Conservation (phyloP, 495 filamentous ascomycete genomes). For the Aspergillus cristatus region DNA sequence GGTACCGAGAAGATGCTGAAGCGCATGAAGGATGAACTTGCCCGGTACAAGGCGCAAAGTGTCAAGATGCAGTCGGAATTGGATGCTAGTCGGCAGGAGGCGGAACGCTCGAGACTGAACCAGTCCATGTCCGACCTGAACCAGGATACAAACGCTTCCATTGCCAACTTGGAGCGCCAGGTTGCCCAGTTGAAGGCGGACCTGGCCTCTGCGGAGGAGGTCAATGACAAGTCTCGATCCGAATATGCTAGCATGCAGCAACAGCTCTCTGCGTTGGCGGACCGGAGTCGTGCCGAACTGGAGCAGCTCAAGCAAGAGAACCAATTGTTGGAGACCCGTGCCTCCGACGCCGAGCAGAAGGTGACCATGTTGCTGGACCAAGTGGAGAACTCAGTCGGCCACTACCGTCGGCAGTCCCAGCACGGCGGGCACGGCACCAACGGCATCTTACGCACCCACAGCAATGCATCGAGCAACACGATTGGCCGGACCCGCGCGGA, state of each 20-base stretch:
- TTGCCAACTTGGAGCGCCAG: constrained; percentile 60
- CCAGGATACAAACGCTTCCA: constrained; percentile 53
- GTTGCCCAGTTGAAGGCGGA: constrained; percentile 57
- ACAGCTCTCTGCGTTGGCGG: constrained; percentile 44
- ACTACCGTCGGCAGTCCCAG: constrained; percentile 77
- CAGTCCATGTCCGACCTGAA: constrained; percentile 59
- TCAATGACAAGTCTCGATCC: constrained; percentile 55
- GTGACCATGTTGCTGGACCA: constrained; percentile 90
- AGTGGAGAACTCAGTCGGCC: constrained; percentile 85
- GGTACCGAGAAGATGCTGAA: constrained; percentile 98
- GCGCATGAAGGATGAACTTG: constrained; percentile 93
- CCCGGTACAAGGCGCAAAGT: constrained; percentile 80
- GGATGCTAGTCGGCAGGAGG: constrained; percentile 51
- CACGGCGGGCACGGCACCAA: constrained; percentile 29
- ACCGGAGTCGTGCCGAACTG: constrained; percentile 58
- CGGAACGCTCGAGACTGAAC: constrained; percentile 59
- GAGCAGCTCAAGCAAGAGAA: constrained; percentile 80
- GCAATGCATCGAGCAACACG: constrained; percentile 37
- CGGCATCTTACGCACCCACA: constrained; percentile 34
- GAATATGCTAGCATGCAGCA: constrained; percentile 49
- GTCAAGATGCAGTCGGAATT: constrained; percentile 73
- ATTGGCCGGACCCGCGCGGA: constrained; percentile 31
- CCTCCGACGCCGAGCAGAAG: constrained; percentile 83
- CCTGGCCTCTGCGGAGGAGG: constrained; percentile 50
- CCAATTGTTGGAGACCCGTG: constrained; percentile 63